phyloP scores from a whole-genome alignment of 2,329 filamentous ascomycete species.

The Sarocladium strictum region DNA sequence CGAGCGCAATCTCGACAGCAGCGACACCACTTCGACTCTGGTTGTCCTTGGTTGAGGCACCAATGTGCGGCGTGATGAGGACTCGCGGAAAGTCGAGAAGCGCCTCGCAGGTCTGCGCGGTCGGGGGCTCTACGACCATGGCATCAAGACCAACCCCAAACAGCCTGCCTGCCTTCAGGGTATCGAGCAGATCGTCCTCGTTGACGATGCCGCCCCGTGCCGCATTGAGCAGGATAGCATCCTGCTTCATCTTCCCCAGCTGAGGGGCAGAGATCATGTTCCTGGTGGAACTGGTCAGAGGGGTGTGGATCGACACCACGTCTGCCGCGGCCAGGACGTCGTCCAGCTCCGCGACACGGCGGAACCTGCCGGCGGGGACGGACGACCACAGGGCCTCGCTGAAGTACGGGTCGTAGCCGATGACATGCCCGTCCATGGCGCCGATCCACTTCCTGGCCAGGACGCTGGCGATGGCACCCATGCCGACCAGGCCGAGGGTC shows the following conservation, averaged over 20 bases:
- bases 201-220: constrained; percentile 29
- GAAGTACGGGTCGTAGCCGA: constrained; percentile 26
- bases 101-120: constrained; percentile 20
- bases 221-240: constrained; percentile 22
- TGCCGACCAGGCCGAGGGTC: constrained; percentile 27
- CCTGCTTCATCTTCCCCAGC: constrained; percentile 15
- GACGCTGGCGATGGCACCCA: constrained; percentile 26
- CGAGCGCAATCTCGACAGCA: constrained; percentile 11
- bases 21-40: constrained; percentile 18
- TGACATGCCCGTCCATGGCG: constrained; percentile 21
- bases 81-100: constrained; percentile 24
- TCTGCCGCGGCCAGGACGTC: constrained; percentile 23
- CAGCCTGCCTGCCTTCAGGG: constrained; percentile 22
- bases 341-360: constrained; percentile 18
- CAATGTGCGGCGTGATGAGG: constrained; percentile 35
- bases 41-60: constrained; percentile 29
- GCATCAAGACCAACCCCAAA: constrained; percentile 31
- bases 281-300: constrained; percentile 21
- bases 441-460: constrained; percentile 26
- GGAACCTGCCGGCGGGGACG: constrained; percentile 15
- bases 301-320: constrained; percentile 27
- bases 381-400: constrained; percentile 20
- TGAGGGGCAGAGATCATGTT: constrained; percentile 22
- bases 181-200: constrained; percentile 27
- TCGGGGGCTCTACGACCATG: constrained; percentile 21